A percentile compares a stretch with the other conserved stretches of the same genome.
phyloP scores from a whole-genome alignment of 2,329 filamentous ascomycete genomes.

The Aureobasidium vineae region DNA sequence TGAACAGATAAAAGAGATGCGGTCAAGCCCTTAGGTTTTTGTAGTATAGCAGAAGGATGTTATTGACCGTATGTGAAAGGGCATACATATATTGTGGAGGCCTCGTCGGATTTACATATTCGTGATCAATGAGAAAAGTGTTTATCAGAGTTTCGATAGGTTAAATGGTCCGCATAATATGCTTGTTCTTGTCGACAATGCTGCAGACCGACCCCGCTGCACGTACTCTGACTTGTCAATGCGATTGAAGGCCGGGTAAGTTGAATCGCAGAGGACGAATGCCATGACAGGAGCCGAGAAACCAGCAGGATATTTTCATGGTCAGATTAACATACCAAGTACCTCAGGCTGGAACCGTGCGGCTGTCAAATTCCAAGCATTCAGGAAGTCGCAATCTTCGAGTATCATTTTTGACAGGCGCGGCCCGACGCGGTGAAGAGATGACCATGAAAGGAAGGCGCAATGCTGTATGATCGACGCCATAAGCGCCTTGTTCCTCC shows the following conservation, averaged over 20 bases:
- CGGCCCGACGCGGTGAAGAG: neutral
- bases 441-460: conserved; percentile 4
- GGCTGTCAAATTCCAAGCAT: neutral
- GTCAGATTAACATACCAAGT: too few relatives aligned
- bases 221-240: neutral
- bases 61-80: neutral
- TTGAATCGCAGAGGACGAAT: neutral
- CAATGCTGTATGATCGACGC: conserved; percentile 1
- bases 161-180: neutral
- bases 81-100: neutral
- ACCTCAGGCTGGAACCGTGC: neutral
- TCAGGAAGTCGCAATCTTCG: neutral
- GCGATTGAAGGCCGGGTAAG: neutral
- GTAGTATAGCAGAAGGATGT: neutral
- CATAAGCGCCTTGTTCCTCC: neutral
- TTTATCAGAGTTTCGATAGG: conserved; percentile 5
- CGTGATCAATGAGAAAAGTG: neutral
- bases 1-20: neutral
- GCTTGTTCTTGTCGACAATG: neutral
- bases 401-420: neutral
- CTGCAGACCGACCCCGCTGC: neutral
- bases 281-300: too few relatives aligned
- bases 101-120: neutral
- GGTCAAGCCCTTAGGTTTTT: neutral
- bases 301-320: neutral